Evolutionary conservation across 2,329 filamentous ascomycete species (phyloP).

Genomic region (Claviceps paspali): DNA sequence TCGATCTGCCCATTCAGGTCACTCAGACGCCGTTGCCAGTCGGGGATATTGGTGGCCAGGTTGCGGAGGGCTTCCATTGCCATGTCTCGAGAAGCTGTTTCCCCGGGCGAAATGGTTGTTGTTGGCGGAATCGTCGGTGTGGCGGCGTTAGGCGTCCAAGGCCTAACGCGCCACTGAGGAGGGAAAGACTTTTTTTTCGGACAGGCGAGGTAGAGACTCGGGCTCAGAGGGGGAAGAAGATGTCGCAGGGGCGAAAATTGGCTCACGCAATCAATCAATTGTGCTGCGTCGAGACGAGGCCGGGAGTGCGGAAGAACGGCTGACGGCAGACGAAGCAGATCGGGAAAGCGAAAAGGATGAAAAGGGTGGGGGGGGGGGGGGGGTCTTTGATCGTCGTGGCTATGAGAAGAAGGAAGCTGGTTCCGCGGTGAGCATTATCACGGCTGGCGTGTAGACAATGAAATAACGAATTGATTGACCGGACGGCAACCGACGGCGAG

Average conservation of each 20-base stretch:
- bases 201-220: not conserved
- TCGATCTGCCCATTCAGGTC: conserved; percentile 46
- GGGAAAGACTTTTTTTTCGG: not conserved
- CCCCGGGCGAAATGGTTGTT: conserved; percentile 15
- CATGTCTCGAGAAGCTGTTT: conserved; percentile 19
- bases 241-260: not conserved
- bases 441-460: too few relatives aligned
- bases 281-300: not conserved
- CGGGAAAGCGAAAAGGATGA: not conserved
- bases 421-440: not conserved
- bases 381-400: not conserved
- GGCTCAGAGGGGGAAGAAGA: not conserved
- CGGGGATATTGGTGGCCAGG: conserved; percentile 39
- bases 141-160: conserved; percentile 16
- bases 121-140: conserved; percentile 11
- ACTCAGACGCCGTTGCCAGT: conserved; percentile 44
- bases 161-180: conserved; percentile 15
- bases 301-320: not conserved
- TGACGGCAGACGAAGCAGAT: not conserved
- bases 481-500: too few relatives aligned
- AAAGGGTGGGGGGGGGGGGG: not conserved
- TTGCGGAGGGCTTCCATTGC: conserved; percentile 41
- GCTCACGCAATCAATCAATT: not conserved
- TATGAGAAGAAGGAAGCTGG: not conserved
- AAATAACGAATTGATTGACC: too few relatives aligned